Conservation (phyloP, 2,329 filamentous ascomycete genomes). For the Stagonosporopsis rhizophila region DNA sequence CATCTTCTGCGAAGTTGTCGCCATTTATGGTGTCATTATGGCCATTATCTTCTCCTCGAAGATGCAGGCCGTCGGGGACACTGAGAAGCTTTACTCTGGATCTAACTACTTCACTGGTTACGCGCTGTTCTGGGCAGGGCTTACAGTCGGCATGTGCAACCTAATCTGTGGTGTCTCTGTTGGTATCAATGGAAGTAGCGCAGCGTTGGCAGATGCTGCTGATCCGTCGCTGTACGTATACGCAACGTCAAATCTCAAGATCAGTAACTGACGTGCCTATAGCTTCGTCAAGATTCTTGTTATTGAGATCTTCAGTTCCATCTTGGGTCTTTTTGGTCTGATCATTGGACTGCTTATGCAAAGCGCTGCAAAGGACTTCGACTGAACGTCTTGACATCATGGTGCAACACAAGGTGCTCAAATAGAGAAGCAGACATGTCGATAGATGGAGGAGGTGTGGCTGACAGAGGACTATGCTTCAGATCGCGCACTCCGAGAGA, state of each 20-base stretch:
- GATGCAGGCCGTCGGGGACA: constrained; percentile 71
- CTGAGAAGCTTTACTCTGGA: constrained; percentile 72
- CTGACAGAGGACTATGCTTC: constrained; percentile 8
- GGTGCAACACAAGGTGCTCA: not conserved
- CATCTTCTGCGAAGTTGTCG: constrained; percentile 99
- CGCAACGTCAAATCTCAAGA: not conserved
- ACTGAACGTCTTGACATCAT: constrained; percentile 27
- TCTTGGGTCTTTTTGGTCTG: constrained; percentile 92
- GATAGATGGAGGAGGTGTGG: not conserved
- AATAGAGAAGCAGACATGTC: not conserved
- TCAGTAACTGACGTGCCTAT: constrained; percentile 12
- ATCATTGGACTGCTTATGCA: constrained; percentile 92
- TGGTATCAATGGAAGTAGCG: constrained; percentile 97
- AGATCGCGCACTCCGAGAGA: constrained; percentile 19
- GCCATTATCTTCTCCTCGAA: constrained; percentile 97
- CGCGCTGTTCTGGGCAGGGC: constrained; percentile 92
- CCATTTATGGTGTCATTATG: constrained; percentile 99
- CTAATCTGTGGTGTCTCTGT: constrained; percentile 95
- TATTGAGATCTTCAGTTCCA: constrained; percentile 98
- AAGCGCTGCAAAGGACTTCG: constrained; percentile 80
- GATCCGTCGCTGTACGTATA: constrained; percentile 81
- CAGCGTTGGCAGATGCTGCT: constrained; percentile 92
- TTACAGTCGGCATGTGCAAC: constrained; percentile 96
- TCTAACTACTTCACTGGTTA: constrained; percentile 93
- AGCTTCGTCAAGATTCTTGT: constrained; percentile 99